A percentile compares a stretch with the other conserved stretches of the same genome.
These are phyloP conservation scores for Bipolaris sorokiniana DNA, from an alignment of 2,329 filamentous ascomycete genomes.

Conservation along the genomic window DNA sequence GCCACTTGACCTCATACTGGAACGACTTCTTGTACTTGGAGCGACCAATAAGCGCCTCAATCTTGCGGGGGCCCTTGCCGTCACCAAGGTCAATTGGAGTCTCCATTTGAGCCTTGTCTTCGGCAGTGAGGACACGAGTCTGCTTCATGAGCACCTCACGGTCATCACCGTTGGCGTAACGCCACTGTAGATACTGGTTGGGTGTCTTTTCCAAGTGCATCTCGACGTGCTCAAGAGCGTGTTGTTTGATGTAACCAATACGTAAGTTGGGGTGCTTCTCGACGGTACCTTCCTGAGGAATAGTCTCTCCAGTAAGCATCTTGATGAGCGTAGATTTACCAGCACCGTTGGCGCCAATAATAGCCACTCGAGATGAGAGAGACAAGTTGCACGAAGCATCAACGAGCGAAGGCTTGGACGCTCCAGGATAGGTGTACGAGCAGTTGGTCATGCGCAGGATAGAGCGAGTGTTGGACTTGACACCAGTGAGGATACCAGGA, in stretches of 20 bases:
- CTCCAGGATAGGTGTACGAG: constrained; percentile 90
- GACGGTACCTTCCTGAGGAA: constrained; percentile 82
- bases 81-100: constrained; percentile 85
- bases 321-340: constrained; percentile 99
- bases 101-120: constrained; percentile 89
- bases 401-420: constrained; percentile 81
- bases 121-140: constrained; percentile 84
- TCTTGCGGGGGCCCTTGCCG: constrained; percentile 75
- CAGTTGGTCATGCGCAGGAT: constrained; percentile 95
- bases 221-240: constrained; percentile 97
- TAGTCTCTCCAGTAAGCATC: constrained; percentile 88
- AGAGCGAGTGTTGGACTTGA: constrained; percentile 91
- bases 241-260: constrained; percentile 99
- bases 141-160: constrained; percentile 98
- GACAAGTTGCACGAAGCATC: constrained; percentile 88
- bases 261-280: constrained; percentile 98
- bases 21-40: constrained; percentile 99
- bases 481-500: constrained; percentile 89
- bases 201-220: constrained; percentile 99
- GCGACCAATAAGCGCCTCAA: constrained; percentile 91
- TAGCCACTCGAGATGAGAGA: constrained; percentile 90
- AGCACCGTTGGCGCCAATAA: constrained; percentile 96
- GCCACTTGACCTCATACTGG: constrained; percentile 98
- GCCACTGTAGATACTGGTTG: constrained; percentile 98
- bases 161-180: constrained; percentile 95